Evolutionary conservation across 352 stramenopile species (phyloP).

Genomic region (Phytophthora rubi): DNA sequence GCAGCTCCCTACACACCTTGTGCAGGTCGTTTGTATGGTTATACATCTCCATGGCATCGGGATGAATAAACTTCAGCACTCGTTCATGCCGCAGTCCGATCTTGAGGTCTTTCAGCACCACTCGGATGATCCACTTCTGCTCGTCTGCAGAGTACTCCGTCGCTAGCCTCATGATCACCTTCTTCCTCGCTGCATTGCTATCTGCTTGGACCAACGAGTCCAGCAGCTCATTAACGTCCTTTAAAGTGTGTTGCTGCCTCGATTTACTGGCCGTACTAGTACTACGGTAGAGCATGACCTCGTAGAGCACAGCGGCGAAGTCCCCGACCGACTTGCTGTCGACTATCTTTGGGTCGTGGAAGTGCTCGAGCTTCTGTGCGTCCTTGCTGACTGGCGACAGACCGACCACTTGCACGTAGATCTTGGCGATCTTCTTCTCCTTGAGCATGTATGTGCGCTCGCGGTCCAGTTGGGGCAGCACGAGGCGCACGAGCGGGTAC

Average conservation of each 20-base stretch:
- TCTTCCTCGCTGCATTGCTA: conserved; percentile 48
- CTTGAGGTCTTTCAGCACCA: conserved; percentile 89
- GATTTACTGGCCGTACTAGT: conserved; percentile 46
- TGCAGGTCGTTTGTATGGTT: conserved; percentile 89
- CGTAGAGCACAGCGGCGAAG: conserved; percentile 78
- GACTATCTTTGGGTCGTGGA: conserved; percentile 84
- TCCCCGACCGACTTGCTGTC: conserved; percentile 83
- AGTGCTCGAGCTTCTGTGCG: conserved; percentile 81
- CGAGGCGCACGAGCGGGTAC: conserved; percentile 76
- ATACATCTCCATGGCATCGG: conserved; percentile 86
- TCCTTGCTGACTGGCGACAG: conserved; percentile 69
- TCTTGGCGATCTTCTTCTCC: conserved; percentile 86
- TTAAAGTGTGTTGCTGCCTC: conserved; percentile 60
- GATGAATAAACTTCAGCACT: conserved; percentile 82
- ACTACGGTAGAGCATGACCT: conserved; percentile 77
- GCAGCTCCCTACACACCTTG: conserved; percentile 73
- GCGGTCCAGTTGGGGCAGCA: conserved; percentile 83
- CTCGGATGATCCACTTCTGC: conserved; percentile 86
- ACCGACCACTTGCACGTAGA: conserved; percentile 79
- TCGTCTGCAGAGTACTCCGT: conserved; percentile 79
- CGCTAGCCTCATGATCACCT: conserved; percentile 74
- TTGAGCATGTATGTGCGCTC: conserved; percentile 89
- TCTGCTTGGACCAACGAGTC: conserved; percentile 61
- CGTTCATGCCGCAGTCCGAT: conserved; percentile 83
- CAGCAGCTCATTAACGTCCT: conserved; percentile 67